phyloP scores from a whole-genome alignment of 257 asterid species.

The Solanum corneliomulleri region DNA sequence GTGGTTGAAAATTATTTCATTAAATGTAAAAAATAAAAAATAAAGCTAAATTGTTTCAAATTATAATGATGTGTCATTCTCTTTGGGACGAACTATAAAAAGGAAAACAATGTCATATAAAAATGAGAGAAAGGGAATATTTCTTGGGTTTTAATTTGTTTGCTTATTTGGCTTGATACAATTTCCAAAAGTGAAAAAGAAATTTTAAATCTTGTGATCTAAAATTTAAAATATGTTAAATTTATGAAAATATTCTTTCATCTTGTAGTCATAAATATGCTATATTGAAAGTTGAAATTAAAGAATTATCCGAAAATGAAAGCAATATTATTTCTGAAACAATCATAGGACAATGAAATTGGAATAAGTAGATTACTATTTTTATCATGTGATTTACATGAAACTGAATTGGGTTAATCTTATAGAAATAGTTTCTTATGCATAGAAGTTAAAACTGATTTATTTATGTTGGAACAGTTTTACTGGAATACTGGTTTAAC shows the following conservation, averaged over 20 bases:
- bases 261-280: too few species aligned
- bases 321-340: too few species aligned
- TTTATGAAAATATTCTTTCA: too few species aligned
- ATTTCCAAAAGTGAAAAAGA: too few species aligned
- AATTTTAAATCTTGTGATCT: not conserved
- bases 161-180: not conserved
- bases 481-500: slow-evolving; percentile 46
- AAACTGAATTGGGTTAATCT: too few species aligned
- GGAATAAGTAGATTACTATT: not conserved
- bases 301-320: not conserved
- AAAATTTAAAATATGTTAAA: too few species aligned
- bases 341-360: not conserved
- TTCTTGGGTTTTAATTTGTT: too few species aligned
- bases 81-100: too few species aligned
- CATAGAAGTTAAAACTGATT: not conserved
- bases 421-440: not conserved
- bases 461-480: slow-evolving; percentile 15
- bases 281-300: not conserved
- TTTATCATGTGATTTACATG: not conserved
- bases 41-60: not conserved
- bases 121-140: too few species aligned
- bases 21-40: too few species aligned
- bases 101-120: not conserved
- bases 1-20: not conserved
- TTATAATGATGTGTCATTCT: not conserved